Conservation (phyloP, 176 grass and related monocot species). For the Carex myosuroides region DNA sequence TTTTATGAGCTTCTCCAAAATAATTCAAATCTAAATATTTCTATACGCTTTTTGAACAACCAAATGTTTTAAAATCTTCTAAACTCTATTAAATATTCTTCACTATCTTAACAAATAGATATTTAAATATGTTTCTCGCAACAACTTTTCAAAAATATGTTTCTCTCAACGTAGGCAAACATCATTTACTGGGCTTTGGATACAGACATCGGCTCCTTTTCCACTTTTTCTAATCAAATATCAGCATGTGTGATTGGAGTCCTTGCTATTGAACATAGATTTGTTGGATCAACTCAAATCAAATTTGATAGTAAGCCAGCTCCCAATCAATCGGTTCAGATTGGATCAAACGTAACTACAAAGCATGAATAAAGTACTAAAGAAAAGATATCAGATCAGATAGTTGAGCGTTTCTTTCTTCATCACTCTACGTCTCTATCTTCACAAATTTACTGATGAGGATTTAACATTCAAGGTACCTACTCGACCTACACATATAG, state of each 20-base stretch:
- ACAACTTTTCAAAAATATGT: neutral
- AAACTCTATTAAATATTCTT: neutral
- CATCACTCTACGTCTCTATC: neutral
- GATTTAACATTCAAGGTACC: neutral
- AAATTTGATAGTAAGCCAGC: neutral
- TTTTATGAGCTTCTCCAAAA: neutral
- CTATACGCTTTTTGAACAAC: neutral
- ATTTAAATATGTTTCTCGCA: neutral
- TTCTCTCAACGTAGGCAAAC: neutral
- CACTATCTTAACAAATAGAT: no score
- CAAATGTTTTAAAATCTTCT: neutral
- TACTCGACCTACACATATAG: neutral
- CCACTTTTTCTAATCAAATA: neutral
- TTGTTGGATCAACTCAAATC: no score
- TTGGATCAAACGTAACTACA: neutral
- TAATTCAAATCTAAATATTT: neutral
- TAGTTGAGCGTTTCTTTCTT: neutral
- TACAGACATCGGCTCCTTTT: neutral
- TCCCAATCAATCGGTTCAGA: neutral
- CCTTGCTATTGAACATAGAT: neutral
- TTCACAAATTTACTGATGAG: neutral
- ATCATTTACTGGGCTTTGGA: neutral
- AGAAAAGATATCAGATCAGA: neutral
- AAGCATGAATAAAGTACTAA: neutral
- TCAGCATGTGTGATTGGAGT: neutral